phyloP scores from a whole-genome alignment of 139 green algal genomes.

The Chlamydomonas urium region DNA sequence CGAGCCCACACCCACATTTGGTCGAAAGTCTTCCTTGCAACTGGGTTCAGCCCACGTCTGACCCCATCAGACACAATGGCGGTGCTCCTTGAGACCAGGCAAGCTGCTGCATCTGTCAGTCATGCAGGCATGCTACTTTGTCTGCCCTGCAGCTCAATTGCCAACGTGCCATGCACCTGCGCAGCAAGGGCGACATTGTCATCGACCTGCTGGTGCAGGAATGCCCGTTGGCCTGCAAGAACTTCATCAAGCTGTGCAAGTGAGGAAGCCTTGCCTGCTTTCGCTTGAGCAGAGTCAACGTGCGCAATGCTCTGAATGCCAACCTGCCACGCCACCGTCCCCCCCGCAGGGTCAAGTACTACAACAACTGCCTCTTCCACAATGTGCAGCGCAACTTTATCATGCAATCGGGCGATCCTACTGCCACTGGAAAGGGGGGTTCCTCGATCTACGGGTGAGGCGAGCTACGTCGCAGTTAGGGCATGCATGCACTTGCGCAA shows the following conservation, averaged over 20 bases:
- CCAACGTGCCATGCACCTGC: background rate
- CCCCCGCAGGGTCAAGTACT: conserved; percentile 83
- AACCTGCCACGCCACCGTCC: background rate
- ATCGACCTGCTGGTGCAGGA: conserved; percentile 88
- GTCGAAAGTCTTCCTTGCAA: background rate
- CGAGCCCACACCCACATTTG: background rate
- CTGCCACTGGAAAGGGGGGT: conserved; percentile 82
- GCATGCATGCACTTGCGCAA: too few relatives aligned
- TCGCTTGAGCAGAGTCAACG: background rate
- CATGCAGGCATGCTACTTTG: background rate
- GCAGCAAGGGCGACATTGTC: conserved; percentile 85
- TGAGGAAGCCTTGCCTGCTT: conserved; percentile 19
- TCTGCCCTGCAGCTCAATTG: background rate
- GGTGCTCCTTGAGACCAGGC: conserved; percentile 88
- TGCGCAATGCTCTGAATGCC: background rate
- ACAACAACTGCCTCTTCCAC: conserved; percentile 90
- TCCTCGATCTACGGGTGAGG: conserved; percentile 75
- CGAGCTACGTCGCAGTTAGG: background rate
- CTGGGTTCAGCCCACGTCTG: background rate
- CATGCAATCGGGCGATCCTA: conserved; percentile 84
- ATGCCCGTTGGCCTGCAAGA: conserved; percentile 71
- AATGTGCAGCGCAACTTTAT: conserved; percentile 88
- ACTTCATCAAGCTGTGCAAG: conserved; percentile 97
- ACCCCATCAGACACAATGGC: conserved; percentile 62
- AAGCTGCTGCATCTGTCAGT: background rate